A percentile compares a stretch with the other conserved stretches of the same genome.
phyloP scores from a whole-genome alignment of 352 stramenopile genomes.

The Blastocystis sp. region DNA sequence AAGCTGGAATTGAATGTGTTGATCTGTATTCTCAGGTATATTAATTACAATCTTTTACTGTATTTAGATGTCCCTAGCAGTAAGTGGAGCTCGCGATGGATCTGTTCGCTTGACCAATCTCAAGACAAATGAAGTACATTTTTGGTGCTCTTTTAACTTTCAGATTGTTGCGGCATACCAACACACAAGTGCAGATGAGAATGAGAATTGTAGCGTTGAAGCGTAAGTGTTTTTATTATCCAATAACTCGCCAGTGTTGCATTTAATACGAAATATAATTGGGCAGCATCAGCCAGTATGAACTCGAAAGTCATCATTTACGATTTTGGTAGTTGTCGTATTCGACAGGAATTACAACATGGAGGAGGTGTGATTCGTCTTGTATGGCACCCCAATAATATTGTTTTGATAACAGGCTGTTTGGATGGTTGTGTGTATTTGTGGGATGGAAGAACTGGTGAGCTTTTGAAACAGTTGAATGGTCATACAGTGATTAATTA shows the following conservation, averaged over 20 bases:
- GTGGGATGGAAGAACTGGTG: constrained; percentile 30
- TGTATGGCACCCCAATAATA: constrained; percentile 43
- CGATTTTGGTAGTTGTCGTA: neutral
- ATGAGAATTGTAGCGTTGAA: constrained; percentile 59
- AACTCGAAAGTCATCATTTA: constrained; percentile 46
- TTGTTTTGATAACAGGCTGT: constrained; percentile 46
- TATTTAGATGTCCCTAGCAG: constrained; percentile 4
- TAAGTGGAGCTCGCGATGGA: constrained; percentile 40
- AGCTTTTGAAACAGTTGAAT: constrained; percentile 37
- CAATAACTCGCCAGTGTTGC: no score
- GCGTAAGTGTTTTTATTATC: neutral
- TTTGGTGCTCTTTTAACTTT: no score
- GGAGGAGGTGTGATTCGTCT: constrained; percentile 24
- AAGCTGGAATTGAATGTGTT: constrained; percentile 24
- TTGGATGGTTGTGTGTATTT: constrained; percentile 57
- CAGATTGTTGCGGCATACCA: neutral
- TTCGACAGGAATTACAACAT: constrained; percentile 46
- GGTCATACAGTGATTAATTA: neutral
- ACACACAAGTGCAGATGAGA: constrained; percentile 9
- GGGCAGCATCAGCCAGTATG: constrained; percentile 24
- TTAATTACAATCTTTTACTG: neutral
- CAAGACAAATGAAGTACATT: constrained; percentile 12
- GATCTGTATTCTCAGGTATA: constrained; percentile 25
- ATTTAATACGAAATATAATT: constrained; percentile 13
- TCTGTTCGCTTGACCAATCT: constrained; percentile 37